Evolutionary conservation across 2,329 filamentous ascomycete species (phyloP).

Genomic region (Chrysosporium keratinophilum): DNA sequence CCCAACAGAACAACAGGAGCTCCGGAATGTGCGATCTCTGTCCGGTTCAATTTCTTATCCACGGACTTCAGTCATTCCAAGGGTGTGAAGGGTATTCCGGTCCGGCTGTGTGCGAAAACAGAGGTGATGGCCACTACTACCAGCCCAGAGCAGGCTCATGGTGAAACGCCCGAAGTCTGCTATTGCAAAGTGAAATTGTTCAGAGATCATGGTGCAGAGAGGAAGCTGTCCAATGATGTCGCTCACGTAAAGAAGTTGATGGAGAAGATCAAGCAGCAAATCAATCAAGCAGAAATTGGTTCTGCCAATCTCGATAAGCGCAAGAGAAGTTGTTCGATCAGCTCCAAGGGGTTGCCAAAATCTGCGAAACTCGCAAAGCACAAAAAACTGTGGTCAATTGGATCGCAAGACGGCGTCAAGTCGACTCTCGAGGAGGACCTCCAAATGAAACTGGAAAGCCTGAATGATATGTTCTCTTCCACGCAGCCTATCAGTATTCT

Average conservation of each 20-base stretch:
- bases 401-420: conserved; percentile 40
- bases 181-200: conserved; percentile 97
- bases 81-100: conserved; percentile 93
- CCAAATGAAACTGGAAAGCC: conserved; percentile 33
- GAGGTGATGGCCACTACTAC: conserved; percentile 39
- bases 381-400: conserved; percentile 91
- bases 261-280: conserved; percentile 90
- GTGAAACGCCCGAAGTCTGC: conserved; percentile 45
- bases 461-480: conserved; percentile 41
- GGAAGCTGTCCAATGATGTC: conserved; percentile 88
- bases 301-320: conserved; percentile 49
- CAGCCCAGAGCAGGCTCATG: conserved; percentile 8
- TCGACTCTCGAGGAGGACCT: conserved; percentile 36
- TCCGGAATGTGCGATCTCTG: conserved; percentile 73
- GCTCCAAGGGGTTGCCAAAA: conserved; percentile 25
- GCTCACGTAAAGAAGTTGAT: conserved; percentile 94
- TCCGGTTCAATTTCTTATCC: conserved; percentile 96
- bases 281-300: conserved; percentile 59
- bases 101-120: conserved; percentile 85
- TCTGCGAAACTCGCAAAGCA: conserved; percentile 56
- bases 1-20: conserved; percentile 53
- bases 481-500: conserved; percentile 34
- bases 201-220: conserved; percentile 87
- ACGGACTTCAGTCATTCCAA: conserved; percentile 99
- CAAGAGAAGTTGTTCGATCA: conserved; percentile 46